A percentile compares a stretch with the other conserved stretches of the same genome.
phyloP scores from a whole-genome alignment of 306 rosid genomes.

The Cucurbita moschata region DNA sequence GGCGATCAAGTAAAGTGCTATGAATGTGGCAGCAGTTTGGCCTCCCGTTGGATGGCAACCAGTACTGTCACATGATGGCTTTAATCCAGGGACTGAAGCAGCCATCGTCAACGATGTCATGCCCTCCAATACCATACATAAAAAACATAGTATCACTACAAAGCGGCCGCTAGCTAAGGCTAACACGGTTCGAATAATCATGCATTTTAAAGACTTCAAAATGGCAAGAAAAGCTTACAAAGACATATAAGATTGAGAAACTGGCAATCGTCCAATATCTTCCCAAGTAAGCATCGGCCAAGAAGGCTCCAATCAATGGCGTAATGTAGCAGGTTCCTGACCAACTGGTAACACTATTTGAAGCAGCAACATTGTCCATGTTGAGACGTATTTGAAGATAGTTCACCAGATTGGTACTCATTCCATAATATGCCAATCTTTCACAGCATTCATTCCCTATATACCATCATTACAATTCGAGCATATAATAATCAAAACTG shows the following conservation, averaged over 20 bases:
- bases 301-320: slow-evolving; percentile 80
- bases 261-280: slow-evolving; percentile 89
- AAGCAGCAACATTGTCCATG: slow-evolving; percentile 48
- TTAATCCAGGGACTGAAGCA: slow-evolving; percentile 44
- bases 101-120: slow-evolving; percentile 52
- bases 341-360: slow-evolving; percentile 64
- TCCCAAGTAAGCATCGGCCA: slow-evolving; percentile 86
- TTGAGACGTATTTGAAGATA: slow-evolving; percentile 45
- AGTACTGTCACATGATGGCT: slow-evolving; percentile 31
- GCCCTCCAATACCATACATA: slow-evolving; percentile 18
- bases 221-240: slow-evolving; percentile 30
- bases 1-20: slow-evolving; percentile 67
- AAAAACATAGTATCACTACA: not conserved
- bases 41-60: slow-evolving; percentile 38
- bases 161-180: not conserved
- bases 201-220: not conserved
- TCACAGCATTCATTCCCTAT: slow-evolving; percentile 66
- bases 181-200: not conserved
- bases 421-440: slow-evolving; percentile 87
- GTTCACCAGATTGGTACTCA: slow-evolving; percentile 82
- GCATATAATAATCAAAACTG: not conserved
- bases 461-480: not conserved
- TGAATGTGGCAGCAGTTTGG: slow-evolving; percentile 29
- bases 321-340: slow-evolving; percentile 76
- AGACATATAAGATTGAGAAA: slow-evolving; percentile 46